These are phyloP conservation scores for Fonsecaea pedrosoi DNA, from an alignment of 2,329 filamentous ascomycete species.

Conservation along the genomic window DNA sequence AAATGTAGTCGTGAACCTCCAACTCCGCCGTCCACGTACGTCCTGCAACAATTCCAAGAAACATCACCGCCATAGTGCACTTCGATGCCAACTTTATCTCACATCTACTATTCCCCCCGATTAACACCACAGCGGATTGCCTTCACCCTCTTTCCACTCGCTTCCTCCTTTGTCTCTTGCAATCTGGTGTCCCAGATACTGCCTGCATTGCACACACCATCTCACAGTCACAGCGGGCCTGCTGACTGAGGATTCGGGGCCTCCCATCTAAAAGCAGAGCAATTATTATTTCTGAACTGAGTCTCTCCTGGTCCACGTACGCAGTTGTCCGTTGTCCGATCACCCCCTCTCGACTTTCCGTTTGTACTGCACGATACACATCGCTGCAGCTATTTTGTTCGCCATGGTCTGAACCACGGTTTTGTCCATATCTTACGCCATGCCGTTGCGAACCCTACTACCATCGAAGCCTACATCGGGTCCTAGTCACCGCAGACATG, in stretches of 20 bases:
- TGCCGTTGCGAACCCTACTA: constrained; percentile 34
- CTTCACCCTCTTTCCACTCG: constrained; percentile 9
- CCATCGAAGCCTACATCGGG: constrained; percentile 26
- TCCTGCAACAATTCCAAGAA: constrained; percentile 1
- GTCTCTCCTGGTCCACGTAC: constrained; percentile 13
- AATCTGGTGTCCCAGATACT: background rate
- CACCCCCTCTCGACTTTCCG: background rate
- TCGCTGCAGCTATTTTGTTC: constrained; percentile 18
- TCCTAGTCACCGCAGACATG: constrained; percentile 29
- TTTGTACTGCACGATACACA: constrained; percentile 10
- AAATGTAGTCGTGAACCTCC: background rate
- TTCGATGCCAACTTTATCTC: constrained; percentile 20
- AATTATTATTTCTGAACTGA: constrained; percentile 6
- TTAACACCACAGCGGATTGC: background rate
- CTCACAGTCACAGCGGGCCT: constrained; percentile 29
- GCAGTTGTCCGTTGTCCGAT: constrained; percentile 4
- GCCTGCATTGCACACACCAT: background rate
- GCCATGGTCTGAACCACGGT: constrained; percentile 25
- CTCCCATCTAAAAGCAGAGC: constrained; percentile 16
- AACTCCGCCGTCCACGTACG: background rate
- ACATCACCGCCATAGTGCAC: background rate
- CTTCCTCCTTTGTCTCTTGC: constrained; percentile 5
- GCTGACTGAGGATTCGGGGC: constrained; percentile 29
- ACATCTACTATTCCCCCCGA: background rate
- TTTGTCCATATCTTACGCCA: constrained; percentile 10